Evolutionary conservation across 2,329 filamentous ascomycete species (phyloP).

Genomic region (Didymella keratinophila): DNA sequence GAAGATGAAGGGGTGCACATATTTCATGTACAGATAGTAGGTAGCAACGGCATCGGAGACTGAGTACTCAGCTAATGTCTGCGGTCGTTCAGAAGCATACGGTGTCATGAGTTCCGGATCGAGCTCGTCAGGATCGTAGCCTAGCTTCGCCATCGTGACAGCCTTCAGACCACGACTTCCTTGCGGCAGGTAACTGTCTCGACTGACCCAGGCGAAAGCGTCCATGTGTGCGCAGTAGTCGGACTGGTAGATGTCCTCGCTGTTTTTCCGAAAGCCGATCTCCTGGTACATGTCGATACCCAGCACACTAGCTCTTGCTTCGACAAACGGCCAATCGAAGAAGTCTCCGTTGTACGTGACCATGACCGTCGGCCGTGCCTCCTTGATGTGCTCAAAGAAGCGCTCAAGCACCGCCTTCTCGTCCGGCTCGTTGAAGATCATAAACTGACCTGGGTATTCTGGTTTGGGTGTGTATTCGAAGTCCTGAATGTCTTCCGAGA

Average conservation of each 20-base stretch:
- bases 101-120: constrained; percentile 98
- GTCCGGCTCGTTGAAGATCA: constrained; percentile 97
- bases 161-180: constrained; percentile 97
- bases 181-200: constrained; percentile 96
- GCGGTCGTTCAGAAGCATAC: constrained; percentile 83
- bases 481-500: constrained; percentile 95
- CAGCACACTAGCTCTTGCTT: constrained; percentile 88
- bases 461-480: constrained; percentile 98
- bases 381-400: constrained; percentile 96
- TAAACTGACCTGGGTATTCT: constrained; percentile 93
- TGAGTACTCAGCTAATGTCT: constrained; percentile 95
- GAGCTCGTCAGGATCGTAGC: constrained; percentile 97
- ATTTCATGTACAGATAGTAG: constrained; percentile 99
- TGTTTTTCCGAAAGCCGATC: constrained; percentile 95
- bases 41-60: constrained; percentile 98
- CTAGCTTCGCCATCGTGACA: constrained; percentile 95
- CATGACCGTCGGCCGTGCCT: constrained; percentile 92
- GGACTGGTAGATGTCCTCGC: constrained; percentile 94
- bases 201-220: constrained; percentile 98
- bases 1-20: constrained; percentile 99
- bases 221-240: constrained; percentile 98
- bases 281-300: constrained; percentile 99
- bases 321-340: constrained; percentile 99
- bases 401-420: constrained; percentile 87
- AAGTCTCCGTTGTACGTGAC: constrained; percentile 99